phyloP scores from a whole-genome alignment of 768 basidiomycete species.

The Gymnopilus junonius region DNA sequence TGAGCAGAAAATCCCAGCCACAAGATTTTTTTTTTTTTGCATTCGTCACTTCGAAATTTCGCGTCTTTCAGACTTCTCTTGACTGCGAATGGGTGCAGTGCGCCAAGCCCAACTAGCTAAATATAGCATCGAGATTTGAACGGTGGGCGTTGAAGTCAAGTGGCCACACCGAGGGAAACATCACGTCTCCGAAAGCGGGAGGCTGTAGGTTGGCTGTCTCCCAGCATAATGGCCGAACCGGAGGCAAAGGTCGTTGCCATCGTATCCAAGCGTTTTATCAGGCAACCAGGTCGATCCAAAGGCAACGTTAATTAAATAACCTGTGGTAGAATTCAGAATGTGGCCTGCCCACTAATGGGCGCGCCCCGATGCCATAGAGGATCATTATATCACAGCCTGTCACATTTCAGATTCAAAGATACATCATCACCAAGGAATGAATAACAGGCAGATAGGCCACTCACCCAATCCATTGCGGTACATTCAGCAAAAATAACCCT shows the following conservation, averaged over 20 bases:
- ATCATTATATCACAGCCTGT: not conserved
- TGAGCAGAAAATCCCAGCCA: not conserved
- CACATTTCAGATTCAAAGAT: not conserved
- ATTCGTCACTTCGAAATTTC: not conserved
- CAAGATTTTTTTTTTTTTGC: not conserved
- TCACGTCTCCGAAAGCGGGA: not conserved
- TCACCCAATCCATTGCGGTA: not conserved
- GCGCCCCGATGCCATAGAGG: not conserved
- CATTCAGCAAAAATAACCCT: not conserved
- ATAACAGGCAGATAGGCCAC: not conserved
- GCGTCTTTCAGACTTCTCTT: not conserved
- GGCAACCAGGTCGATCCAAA: not conserved
- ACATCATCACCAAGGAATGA: not conserved
- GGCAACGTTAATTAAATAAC: not conserved
- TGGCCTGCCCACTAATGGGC: not conserved
- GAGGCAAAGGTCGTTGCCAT: not conserved
- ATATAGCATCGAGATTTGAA: not conserved
- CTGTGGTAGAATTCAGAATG: not conserved
- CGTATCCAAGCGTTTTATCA: not conserved
- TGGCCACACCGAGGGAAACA: not conserved
- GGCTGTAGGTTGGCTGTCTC: not conserved
- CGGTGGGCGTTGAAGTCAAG: conserved; percentile 1
- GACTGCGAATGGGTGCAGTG: not conserved
- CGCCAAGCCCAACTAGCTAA: not conserved
- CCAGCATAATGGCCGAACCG: not conserved